Percentiles rank a stretch among this genome's conserved stretches.
phyloP scores from a whole-genome alignment of 176 grass and related monocot species.

The Hsuehochloa calcarea region DNA sequence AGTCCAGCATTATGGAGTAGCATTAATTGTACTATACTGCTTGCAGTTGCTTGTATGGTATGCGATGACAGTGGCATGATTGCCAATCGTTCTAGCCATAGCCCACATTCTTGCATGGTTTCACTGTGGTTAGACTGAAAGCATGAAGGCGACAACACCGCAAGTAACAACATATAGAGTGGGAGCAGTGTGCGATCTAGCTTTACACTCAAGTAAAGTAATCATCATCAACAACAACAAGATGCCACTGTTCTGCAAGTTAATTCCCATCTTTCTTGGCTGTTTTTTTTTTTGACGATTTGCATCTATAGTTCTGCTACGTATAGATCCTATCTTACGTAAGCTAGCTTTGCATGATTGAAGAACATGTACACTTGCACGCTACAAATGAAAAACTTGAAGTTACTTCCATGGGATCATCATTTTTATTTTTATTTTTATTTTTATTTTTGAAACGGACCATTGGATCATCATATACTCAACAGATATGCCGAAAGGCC shows the following conservation, averaged over 20 bases:
- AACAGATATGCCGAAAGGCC: conserved; percentile 9
- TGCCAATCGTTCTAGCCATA: background rate
- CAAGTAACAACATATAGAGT: background rate
- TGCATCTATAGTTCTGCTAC: background rate
- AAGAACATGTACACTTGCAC: background rate
- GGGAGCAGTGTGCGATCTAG: background rate
- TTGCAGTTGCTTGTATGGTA: background rate
- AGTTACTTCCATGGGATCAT: background rate
- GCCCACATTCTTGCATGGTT: background rate
- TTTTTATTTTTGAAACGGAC: background rate
- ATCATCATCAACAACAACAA: background rate
- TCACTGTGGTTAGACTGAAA: background rate
- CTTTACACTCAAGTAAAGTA: background rate
- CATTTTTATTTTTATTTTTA: too few species aligned
- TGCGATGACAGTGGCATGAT: background rate
- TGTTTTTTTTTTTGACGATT: background rate
- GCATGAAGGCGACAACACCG: background rate
- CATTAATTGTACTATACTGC: background rate
- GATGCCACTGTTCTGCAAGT: background rate
- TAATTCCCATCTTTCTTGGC: background rate
- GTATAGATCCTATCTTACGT: background rate
- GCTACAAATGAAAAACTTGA: background rate
- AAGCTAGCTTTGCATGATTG: background rate
- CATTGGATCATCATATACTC: background rate
- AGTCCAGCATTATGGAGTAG: background rate